Percentiles rank a stretch among this genome's conserved stretches.
phyloP scores from a whole-genome alignment of 768 basidiomycete genomes.

The Pleurotus cornucopiae region DNA sequence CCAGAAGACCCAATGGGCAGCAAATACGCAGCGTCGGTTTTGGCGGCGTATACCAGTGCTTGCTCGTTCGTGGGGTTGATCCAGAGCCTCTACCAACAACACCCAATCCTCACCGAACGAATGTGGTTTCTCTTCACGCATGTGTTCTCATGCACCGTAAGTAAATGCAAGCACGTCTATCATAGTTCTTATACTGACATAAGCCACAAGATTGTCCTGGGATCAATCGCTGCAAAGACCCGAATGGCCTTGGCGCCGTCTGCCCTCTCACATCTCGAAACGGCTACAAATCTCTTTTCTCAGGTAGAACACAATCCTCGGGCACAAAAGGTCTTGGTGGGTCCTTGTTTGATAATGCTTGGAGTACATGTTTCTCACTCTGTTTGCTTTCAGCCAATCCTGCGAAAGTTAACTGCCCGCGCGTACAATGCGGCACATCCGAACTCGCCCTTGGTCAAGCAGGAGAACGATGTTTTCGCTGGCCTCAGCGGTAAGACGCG shows the following conservation, averaged over 20 bases:
- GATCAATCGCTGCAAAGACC: constrained; percentile 63
- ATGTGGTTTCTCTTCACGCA: constrained; percentile 75
- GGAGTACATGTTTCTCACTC: no score
- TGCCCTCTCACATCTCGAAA: constrained; percentile 64
- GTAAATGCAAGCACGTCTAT: constrained; percentile 15
- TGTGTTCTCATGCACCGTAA: constrained; percentile 67
- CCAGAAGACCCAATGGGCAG: constrained; percentile 64
- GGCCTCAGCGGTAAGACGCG: constrained; percentile 62
- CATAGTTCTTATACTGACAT: not conserved
- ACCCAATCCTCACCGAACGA: constrained; percentile 61
- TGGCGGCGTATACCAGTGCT: constrained; percentile 68
- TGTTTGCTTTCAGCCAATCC: constrained; percentile 43
- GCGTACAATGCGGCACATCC: constrained; percentile 38
- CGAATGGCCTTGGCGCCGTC: constrained; percentile 62
- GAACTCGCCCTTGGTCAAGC: constrained; percentile 35
- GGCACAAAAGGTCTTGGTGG: constrained; percentile 56
- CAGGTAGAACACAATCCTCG: constrained; percentile 48
- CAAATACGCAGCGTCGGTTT: constrained; percentile 63
- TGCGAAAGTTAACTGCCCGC: constrained; percentile 51
- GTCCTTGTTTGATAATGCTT: constrained; percentile 16
- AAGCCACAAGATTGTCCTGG: constrained; percentile 54
- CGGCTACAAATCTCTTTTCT: constrained; percentile 53
- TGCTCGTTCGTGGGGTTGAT: constrained; percentile 65
- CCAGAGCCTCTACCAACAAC: constrained; percentile 60
- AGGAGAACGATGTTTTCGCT: constrained; percentile 57